Conservation (phyloP, 2,329 filamentous ascomycete genomes). For the Epichloe typhina region DNA sequence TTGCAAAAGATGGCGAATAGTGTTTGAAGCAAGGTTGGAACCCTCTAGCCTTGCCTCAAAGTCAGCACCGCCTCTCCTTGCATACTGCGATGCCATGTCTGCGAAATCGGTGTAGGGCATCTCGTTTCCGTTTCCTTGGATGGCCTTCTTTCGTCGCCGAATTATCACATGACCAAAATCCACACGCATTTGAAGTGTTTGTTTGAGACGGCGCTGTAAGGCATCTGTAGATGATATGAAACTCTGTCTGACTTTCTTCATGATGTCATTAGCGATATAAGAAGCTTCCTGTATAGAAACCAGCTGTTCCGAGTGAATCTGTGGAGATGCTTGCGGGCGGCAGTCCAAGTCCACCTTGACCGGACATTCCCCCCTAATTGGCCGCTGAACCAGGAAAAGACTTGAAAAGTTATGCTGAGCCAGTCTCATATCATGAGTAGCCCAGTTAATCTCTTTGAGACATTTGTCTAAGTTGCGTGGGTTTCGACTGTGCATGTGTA, state of each 20-base stretch:
- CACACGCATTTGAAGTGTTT: slow-evolving; percentile 18
- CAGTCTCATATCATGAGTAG: slow-evolving; percentile 20
- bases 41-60: slow-evolving; percentile 12
- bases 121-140: slow-evolving; percentile 6
- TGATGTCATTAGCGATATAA: background rate
- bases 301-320: background rate
- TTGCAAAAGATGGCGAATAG: slow-evolving; percentile 6
- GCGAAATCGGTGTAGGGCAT: slow-evolving; percentile 14
- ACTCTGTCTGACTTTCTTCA: background rate
- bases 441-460: slow-evolving; percentile 17
- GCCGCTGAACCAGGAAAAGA: slow-evolving; percentile 17
- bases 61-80: slow-evolving; percentile 16
- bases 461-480: slow-evolving; percentile 15
- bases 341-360: slow-evolving; percentile 13
- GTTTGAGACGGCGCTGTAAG: slow-evolving; percentile 12
- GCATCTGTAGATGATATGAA: slow-evolving; percentile 10
- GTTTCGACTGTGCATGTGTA: slow-evolving; percentile 15
- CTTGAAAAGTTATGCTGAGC: slow-evolving; percentile 12
- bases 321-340: slow-evolving; percentile 11
- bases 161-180: slow-evolving; percentile 20
- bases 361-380: slow-evolving; percentile 6
- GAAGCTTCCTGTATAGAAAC: background rate
- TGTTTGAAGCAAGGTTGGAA: background rate
- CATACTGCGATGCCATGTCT: slow-evolving; percentile 15
- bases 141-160: slow-evolving; percentile 13